A percentile compares a stretch with the other conserved stretches of the same genome.
Evolutionary conservation across 805 yeast species (phyloP).

Genomic region (Deakozyma indianensis): DNA sequence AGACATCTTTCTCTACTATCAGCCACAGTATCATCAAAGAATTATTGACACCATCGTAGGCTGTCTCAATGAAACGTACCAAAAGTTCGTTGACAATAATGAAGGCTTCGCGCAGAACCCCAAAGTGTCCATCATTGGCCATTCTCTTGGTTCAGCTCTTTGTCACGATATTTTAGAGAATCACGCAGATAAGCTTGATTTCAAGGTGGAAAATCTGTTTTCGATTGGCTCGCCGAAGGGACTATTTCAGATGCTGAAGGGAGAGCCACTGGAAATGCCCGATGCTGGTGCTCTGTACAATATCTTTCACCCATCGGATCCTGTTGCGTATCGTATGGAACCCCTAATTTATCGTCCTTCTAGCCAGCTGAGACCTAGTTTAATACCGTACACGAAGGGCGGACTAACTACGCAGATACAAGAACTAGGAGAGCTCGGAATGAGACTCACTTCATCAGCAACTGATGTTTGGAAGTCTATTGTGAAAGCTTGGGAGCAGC

Average conservation of each 20-base stretch:
- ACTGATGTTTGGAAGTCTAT: neutral
- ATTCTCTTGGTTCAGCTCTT: constrained; percentile 82
- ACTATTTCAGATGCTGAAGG: constrained; percentile 60
- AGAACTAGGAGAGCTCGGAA: constrained; percentile 19
- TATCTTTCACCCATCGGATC: constrained; percentile 82
- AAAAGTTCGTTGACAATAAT: constrained; percentile 42
- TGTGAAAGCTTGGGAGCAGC: neutral
- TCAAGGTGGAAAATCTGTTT: constrained; percentile 61
- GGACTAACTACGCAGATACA: constrained; percentile 25
- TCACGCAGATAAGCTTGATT: constrained; percentile 34
- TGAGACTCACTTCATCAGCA: constrained; percentile 5
- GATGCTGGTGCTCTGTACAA: constrained; percentile 48
- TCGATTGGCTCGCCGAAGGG: constrained; percentile 88
- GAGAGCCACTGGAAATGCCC: constrained; percentile 23
- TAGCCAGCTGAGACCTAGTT: constrained; percentile 37
- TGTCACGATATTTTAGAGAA: constrained; percentile 51
- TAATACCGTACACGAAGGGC: constrained; percentile 37
- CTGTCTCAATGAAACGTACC: constrained; percentile 51
- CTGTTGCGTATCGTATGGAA: constrained; percentile 79
- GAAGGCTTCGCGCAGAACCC: constrained; percentile 55
- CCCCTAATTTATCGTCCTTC: constrained; percentile 50
- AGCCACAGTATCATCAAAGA: constrained; percentile 46
- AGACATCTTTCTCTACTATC: constrained; percentile 65
- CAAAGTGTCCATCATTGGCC: constrained; percentile 72
- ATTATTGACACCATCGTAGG: constrained; percentile 47